phyloP scores from a whole-genome alignment of 2,329 filamentous ascomycete species.

The Dactylellina haptotyla region DNA sequence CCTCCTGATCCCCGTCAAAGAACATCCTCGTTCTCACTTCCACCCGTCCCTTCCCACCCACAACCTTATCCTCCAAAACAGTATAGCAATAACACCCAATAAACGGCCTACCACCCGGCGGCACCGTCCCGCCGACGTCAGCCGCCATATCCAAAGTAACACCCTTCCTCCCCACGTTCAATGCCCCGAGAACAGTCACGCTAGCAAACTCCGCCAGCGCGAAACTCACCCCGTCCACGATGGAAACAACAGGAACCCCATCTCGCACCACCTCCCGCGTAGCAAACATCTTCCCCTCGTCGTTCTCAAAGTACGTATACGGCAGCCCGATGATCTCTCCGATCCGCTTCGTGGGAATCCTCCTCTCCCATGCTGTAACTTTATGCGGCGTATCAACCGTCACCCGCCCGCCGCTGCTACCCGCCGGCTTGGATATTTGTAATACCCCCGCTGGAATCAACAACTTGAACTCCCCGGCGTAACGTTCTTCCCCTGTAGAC shows the following conservation, averaged over 20 bases:
- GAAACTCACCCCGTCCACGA: constrained; percentile 80
- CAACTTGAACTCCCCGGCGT: constrained; percentile 60
- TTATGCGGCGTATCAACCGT: constrained; percentile 55
- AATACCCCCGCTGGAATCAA: constrained; percentile 66
- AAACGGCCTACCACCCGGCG: constrained; percentile 60
- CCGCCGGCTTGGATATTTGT: background rate
- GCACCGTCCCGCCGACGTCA: constrained; percentile 9
- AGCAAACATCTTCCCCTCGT: constrained; percentile 2
- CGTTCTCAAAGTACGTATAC: constrained; percentile 3
- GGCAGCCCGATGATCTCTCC: constrained; percentile 20
- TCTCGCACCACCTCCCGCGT: constrained; percentile 59
- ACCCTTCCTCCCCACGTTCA: constrained; percentile 21
- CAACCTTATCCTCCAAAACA: constrained; percentile 58
- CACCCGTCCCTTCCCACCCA: constrained; percentile 56
- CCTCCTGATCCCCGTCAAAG: constrained; percentile 64
- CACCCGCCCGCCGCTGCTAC: constrained; percentile 53
- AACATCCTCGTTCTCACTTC: constrained; percentile 72
- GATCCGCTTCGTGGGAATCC: background rate
- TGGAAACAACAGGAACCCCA: constrained; percentile 67
- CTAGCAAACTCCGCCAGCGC: constrained; percentile 71
- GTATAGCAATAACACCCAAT: constrained; percentile 71
- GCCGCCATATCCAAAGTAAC: constrained; percentile 32
- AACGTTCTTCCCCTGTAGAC: constrained; percentile 10
- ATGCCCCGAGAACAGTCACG: constrained; percentile 68
- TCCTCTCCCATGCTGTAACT: constrained; percentile 11